Evolutionary conservation across 352 stramenopile species (phyloP), one percentile per base, ranked within the genome.

Genomic region (Halophytophthora polymorphica): DNA sequence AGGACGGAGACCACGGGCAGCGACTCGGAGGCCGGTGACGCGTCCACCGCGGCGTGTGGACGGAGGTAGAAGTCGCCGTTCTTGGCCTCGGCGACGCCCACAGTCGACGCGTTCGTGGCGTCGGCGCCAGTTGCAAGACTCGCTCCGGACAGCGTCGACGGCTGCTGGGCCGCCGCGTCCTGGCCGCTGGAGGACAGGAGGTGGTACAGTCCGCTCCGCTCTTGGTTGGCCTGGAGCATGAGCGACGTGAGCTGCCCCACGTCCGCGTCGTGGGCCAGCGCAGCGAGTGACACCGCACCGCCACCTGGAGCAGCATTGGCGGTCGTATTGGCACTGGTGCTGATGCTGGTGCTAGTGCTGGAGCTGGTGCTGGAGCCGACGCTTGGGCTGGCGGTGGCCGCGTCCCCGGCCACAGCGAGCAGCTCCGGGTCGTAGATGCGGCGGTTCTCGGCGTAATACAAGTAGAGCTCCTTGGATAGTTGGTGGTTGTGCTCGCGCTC

Each of bases 371-470:
- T 43, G n/a, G 44, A 14, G 40, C 49, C 21, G 28, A 28, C 13
- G 8, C 40, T 35, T 39, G 39, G 28, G n/a, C 42, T 44, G 17
- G 19, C 21, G 18, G 12, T 31, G 46, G 38, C 5, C 18, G 45
- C 25, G n/a, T 69, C 55, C 13, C 51, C 61, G 31, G 37, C 42
- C 1, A 67, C 67, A 15, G 59, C 41, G 10, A 91, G 68, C 34
- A 91, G 45, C 13, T 91, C 80, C 0, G 75, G 75, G 39, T 91
- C 76, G 47, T 89, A 91, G 35, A 88, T 91, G 11, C 80, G 80
- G 0, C 80, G 71, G 47, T 91, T 88, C 49, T 89, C 80, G 14
- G 66, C 75, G 69, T 91, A 91, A 40, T 88, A 86, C 22, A 87
- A 37, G 46, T 73, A 91, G 39, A 91, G 52, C 22, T 89, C 77